Base-by-base conservation (phyloP, 2,329 filamentous ascomycete genomes). In the Epichloe sp. region DNA sequence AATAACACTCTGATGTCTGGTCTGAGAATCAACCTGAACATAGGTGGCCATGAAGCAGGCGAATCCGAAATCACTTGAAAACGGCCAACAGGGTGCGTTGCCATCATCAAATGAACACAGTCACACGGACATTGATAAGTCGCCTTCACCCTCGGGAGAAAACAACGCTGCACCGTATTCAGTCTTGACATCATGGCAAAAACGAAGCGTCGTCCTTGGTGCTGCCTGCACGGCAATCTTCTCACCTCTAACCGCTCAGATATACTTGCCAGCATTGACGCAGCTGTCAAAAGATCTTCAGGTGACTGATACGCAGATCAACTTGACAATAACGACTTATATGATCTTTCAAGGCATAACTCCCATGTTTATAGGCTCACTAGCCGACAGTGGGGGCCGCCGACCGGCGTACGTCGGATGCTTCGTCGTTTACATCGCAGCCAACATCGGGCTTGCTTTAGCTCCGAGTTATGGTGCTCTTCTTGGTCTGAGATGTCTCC, bases 261-360 rank as follows among this genome's bases (percentile, higher is more conserved):
- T 78, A 19, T 80, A 79, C 64, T 72, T 77, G 47, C 77, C 76
- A 2, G 76, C 77, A 0, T 59, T 79, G 31, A 69, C 71, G 15
- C 63, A 68, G 6, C 65, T 80, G 10, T 71, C 76, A 7, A 55
- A 66, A 2, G 73, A 76, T 41, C 64, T 79, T 8, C 31, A 68
- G 21, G 71, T 79, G 17, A 64, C 65, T 5, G 56, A 59, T 34
- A 57, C 65, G 1, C 56, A 69, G 46, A 70, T 77, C 54, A 78
- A 77, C 58, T 61, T 79, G 37, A 76, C 73, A 6, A 63, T 78
- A 41, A 78, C 75, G 2, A 75, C 73, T 1, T 79, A 78, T 58
- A 74, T 78, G 73, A 72, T 83, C 47, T 74, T 83, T 37, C 80
- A 82, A 65, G 80, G 76, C 19, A 63, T 83, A 12, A 71, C 75